These are phyloP conservation scores for Primulina huaijiensis DNA, from an alignment of 257 asterid genomes.

Conservation along the genomic window DNA sequence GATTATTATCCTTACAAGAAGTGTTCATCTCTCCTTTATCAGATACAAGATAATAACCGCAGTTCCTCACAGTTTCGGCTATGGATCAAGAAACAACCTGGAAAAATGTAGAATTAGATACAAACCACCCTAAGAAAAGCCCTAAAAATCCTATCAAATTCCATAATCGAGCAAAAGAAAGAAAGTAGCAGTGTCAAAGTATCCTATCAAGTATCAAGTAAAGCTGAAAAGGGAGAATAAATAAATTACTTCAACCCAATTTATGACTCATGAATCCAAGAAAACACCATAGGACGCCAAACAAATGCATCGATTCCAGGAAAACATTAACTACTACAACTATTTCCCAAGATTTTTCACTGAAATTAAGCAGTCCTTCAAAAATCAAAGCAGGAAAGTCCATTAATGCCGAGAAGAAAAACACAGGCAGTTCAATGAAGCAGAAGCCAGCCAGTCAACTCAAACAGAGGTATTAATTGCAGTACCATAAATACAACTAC, in stretches of 20 bases:
- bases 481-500: constrained; percentile 35
- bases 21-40: constrained; percentile 37
- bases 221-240: constrained; percentile 29
- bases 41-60: constrained; percentile 12
- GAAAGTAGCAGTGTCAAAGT: constrained; percentile 8
- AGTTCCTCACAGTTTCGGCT: constrained; percentile 17
- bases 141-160: constrained; percentile 7
- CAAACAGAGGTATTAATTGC: constrained; percentile 36
- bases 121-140: constrained; percentile 5
- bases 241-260: constrained; percentile 19
- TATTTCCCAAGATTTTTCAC: constrained; percentile 40
- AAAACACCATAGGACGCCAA: constrained; percentile 32
- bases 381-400: constrained; percentile 30
- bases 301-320: constrained; percentile 33
- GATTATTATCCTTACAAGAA: constrained; percentile 43
- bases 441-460: constrained; percentile 38
- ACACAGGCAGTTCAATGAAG: constrained; percentile 26
- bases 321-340: constrained; percentile 26
- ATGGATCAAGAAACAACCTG: constrained; percentile 30
- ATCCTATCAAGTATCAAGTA: constrained; percentile 9
- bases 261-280: constrained; percentile 27
- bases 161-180: constrained; percentile 1
- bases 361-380: constrained; percentile 37
- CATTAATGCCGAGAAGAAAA: constrained; percentile 38
- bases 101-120: constrained; percentile 23